Conservation (phyloP, 2,329 filamentous ascomycete species). For the Penicillium sumatraense region DNA sequence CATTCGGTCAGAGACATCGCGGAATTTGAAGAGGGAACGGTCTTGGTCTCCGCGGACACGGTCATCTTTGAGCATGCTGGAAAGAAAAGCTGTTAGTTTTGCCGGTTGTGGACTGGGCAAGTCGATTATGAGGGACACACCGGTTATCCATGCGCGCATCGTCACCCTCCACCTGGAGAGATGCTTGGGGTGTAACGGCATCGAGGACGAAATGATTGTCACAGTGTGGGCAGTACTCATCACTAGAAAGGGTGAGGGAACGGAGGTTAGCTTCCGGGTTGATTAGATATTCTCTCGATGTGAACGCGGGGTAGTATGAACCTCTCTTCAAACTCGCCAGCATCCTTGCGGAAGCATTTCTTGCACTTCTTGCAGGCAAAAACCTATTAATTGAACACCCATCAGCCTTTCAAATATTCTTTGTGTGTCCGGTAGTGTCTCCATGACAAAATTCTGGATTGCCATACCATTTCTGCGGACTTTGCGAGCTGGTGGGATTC, state of each 20-base stretch:
- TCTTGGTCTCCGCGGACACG: slow-evolving; percentile 65
- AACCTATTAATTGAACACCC: slow-evolving; percentile 43
- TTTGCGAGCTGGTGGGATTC: slow-evolving; percentile 78
- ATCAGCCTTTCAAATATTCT: slow-evolving; percentile 39
- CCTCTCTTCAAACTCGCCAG: slow-evolving; percentile 86
- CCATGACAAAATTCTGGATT: background rate
- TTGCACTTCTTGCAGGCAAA: slow-evolving; percentile 99
- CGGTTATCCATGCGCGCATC: slow-evolving; percentile 82
- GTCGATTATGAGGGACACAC: slow-evolving; percentile 34
- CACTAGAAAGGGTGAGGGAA: slow-evolving; percentile 51
- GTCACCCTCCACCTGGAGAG: slow-evolving; percentile 86
- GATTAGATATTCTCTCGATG: too few species aligned
- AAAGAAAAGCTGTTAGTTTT: slow-evolving; percentile 14
- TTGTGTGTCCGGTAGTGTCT: slow-evolving; percentile 19
- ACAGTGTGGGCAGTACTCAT: slow-evolving; percentile 98
- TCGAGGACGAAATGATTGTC: slow-evolving; percentile 98
- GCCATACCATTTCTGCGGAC: slow-evolving; percentile 74
- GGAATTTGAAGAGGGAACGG: slow-evolving; percentile 75
- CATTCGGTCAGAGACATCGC: slow-evolving; percentile 73
- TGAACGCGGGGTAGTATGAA: slow-evolving; percentile 26
- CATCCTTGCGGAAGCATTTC: slow-evolving; percentile 96
- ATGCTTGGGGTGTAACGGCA: slow-evolving; percentile 79
- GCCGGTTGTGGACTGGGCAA: background rate
- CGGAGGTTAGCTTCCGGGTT: background rate
- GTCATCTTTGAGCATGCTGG: slow-evolving; percentile 88